Base-by-base conservation (phyloP, 2,329 filamentous ascomycete species). In the Pseudocercospora cruenta region DNA sequence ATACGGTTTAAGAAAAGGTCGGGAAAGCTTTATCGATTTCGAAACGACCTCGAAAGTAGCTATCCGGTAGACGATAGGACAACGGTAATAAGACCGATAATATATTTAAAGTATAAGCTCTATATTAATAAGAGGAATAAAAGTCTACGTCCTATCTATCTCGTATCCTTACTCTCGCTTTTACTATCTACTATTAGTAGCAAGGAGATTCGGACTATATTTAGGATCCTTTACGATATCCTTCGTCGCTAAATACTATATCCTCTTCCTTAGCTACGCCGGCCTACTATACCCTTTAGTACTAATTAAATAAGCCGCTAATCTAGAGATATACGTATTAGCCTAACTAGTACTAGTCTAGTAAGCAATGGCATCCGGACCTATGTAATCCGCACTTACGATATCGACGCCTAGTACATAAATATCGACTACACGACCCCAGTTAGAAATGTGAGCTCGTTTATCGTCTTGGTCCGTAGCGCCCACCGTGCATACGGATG, bases 321-420 rank as follows among this genome's bases (percentile, higher is more conserved):
- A 62, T 63, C 57, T 68, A 62, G 64, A 67, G 64, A 65, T 69
- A 65, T 43, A 65, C 60, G 64, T 53, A 19, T 53, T 65, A 24
- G 65, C 82, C 85, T 81, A 80, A 28, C 75, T 82, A 6, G 82
- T 84, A 12, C 82, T 82, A 33, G 76, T 79, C 62, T 78, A 78
- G 71, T 84, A 82, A 70, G 82, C 80, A 53, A 80, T 79, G 47
- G 76, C 80, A 67, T 77, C 76, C 33, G 78, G 79, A 9, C 80
- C 82, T 33, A 39, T 28, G 64, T 79, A 81, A 80, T 81, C 85
- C 10, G 84, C 73, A 39, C 80, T 83, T 10, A 83, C 74, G 63
- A 87, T 82, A 67, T 81, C 68, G 69, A 82, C 77, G 26, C 85
- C 85, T 3, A 85, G 85, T n/a, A 78, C 79, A 45, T 77, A 78